Evolutionary conservation across 2,329 filamentous ascomycete genomes (phyloP).

Genomic region (Neofusicoccum sp.): DNA sequence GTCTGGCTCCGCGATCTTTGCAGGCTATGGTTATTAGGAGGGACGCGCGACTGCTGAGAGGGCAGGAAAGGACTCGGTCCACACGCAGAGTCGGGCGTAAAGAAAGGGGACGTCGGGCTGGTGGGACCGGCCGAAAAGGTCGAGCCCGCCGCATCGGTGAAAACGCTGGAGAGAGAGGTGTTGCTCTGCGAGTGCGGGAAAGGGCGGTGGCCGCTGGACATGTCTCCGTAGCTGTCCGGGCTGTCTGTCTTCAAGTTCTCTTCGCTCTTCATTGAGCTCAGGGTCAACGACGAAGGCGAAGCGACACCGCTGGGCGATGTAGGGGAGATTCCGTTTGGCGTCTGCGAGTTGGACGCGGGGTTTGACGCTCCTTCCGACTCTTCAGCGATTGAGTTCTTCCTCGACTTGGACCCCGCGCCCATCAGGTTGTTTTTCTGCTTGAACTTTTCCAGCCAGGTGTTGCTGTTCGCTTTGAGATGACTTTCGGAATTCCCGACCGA

Average conservation of each 20-base stretch:
- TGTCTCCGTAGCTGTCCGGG: constrained; percentile 62
- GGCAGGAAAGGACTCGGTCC: constrained; percentile 66
- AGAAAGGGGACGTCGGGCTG: constrained; percentile 76
- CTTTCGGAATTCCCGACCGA: constrained; percentile 72
- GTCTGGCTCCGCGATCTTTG: constrained; percentile 85
- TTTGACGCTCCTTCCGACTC: constrained; percentile 65
- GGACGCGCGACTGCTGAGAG: constrained; percentile 53
- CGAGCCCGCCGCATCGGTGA: constrained; percentile 67
- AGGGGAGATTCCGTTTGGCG: constrained; percentile 70
- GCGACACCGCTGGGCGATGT: constrained; percentile 68
- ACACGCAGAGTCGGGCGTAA: constrained; percentile 72
- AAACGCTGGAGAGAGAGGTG: constrained; percentile 68
- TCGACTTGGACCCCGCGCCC: constrained; percentile 49
- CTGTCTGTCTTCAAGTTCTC: constrained; percentile 65
- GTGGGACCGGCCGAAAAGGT: constrained; percentile 70
- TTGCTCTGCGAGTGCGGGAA: constrained; percentile 64
- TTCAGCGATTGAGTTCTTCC: constrained; percentile 62
- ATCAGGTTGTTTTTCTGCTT: constrained; percentile 79
- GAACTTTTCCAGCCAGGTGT: constrained; percentile 90
- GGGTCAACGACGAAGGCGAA: constrained; percentile 70
- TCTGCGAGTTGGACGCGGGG: constrained; percentile 60
- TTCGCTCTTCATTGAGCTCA: constrained; percentile 64
- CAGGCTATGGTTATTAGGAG: constrained; percentile 56
- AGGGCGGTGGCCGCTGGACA: constrained; percentile 62
- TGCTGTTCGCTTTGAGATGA: constrained; percentile 70